Percentiles rank a stretch among this genome's conserved stretches.
These are phyloP conservation scores for Solanum sejunctum DNA, from an alignment of 257 asterid genomes.

Conservation along the genomic window DNA sequence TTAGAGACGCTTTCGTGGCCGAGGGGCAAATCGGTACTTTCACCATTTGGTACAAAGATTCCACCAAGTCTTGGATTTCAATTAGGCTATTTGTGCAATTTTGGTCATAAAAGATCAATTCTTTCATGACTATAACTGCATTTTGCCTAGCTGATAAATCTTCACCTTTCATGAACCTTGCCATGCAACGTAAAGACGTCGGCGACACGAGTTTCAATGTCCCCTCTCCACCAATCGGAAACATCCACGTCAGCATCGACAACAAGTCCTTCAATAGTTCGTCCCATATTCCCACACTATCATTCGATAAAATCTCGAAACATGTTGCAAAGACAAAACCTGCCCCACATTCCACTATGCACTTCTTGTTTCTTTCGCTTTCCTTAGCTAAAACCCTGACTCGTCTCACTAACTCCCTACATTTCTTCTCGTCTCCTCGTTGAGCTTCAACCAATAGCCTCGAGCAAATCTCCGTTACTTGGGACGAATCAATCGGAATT, in stretches of 20 bases:
- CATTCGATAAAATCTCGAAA: conserved; percentile 36
- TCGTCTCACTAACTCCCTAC: conserved; percentile 29
- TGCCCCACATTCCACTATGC: conserved; percentile 38
- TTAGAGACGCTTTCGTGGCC: conserved; percentile 46
- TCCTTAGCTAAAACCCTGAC: conserved; percentile 43
- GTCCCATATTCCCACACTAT: conserved; percentile 4
- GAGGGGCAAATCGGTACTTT: conserved; percentile 51
- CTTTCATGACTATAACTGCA: conserved; percentile 32
- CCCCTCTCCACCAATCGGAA: conserved; percentile 36
- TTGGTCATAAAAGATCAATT: conserved; percentile 20
- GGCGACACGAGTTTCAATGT: conserved; percentile 29
- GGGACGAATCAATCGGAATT: conserved; percentile 35
- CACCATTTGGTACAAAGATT: conserved; percentile 29
- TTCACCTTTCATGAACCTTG: conserved; percentile 32
- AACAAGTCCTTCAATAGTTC: conserved; percentile 28
- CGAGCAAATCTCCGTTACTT: conserved; percentile 31
- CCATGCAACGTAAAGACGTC: conserved; percentile 41
- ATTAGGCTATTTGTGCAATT: conserved; percentile 8
- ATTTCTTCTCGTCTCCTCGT: conserved; percentile 16
- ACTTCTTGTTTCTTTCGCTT: conserved; percentile 51
- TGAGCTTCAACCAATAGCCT: conserved; percentile 19
- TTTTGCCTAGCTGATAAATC: conserved; percentile 45
- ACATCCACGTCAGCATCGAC: conserved; percentile 48
- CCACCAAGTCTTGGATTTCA: conserved; percentile 29
- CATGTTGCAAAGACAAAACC: conserved; percentile 27